A percentile compares a stretch with the other conserved stretches of the same genome.
phyloP scores from a whole-genome alignment of 2,329 filamentous ascomycete species.

The Pseudogymnoascus sp. region DNA sequence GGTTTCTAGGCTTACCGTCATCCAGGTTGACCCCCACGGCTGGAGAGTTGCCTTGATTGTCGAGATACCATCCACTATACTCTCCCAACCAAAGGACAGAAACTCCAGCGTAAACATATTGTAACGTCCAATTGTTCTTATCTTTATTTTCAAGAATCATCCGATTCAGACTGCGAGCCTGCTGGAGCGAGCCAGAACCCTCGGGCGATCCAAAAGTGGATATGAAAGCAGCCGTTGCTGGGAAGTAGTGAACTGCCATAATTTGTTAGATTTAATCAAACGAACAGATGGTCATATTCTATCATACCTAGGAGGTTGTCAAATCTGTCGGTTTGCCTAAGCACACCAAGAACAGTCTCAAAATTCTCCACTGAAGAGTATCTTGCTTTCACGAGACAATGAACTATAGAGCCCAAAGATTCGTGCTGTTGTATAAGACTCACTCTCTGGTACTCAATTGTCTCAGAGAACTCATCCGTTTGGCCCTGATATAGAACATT shows the following conservation, averaged over 20 bases:
- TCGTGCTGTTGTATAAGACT: slow-evolving; percentile 89
- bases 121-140: slow-evolving; percentile 62
- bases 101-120: slow-evolving; percentile 71
- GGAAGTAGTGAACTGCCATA: slow-evolving; percentile 68
- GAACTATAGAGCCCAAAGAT: slow-evolving; percentile 71
- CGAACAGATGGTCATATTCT: neutral
- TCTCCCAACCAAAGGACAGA: slow-evolving; percentile 85
- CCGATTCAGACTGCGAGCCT: slow-evolving; percentile 64
- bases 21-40: slow-evolving; percentile 58
- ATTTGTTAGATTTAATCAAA: slow-evolving; percentile 17
- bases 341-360: slow-evolving; percentile 56
- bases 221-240: slow-evolving; percentile 69
- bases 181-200: slow-evolving; percentile 56
- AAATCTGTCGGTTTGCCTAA: slow-evolving; percentile 69
- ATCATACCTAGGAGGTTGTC: slow-evolving; percentile 52
- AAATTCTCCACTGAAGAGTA: slow-evolving; percentile 68
- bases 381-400: slow-evolving; percentile 68
- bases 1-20: slow-evolving; percentile 35
- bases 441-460: slow-evolving; percentile 69
- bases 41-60: slow-evolving; percentile 53
- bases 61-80: slow-evolving; percentile 83
- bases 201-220: slow-evolving; percentile 73
- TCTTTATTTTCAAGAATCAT: slow-evolving; percentile 61
- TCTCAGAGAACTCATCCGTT: slow-evolving; percentile 61
- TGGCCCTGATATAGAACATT: slow-evolving; percentile 64